Conservation (phyloP, 768 basidiomycete species). For the Podaxis rugospora region DNA sequence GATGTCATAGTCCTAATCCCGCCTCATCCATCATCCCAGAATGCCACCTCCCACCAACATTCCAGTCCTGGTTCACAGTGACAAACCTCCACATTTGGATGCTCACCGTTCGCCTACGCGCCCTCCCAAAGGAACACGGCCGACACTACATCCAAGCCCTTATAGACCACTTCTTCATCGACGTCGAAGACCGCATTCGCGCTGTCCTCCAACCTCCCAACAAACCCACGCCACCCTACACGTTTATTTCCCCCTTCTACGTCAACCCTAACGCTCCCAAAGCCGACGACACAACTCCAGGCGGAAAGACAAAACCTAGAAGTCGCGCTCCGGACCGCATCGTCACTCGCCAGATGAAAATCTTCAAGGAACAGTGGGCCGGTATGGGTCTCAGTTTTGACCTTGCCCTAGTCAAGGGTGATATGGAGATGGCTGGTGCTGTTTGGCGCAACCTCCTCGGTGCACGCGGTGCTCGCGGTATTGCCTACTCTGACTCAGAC, state of each 20-base stretch:
- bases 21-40: constrained; percentile 36
- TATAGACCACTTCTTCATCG: constrained; percentile 93
- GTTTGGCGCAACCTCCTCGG: constrained; percentile 92
- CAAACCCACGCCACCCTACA: constrained; percentile 38
- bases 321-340: constrained; percentile 67
- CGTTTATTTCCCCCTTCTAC: constrained; percentile 40
- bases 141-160: constrained; percentile 72
- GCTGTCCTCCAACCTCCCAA: constrained; percentile 62
- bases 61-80: constrained; percentile 95
- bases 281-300: constrained; percentile 10
- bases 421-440: constrained; percentile 80
- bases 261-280: constrained; percentile 37
- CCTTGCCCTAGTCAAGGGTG: constrained; percentile 67
- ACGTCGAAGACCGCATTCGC: constrained; percentile 88
- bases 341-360: constrained; percentile 85
- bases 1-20: background rate
- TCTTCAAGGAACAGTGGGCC: constrained; percentile 88
- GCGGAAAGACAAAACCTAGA: constrained; percentile 14
- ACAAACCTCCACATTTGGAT: constrained; percentile 93
- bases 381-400: constrained; percentile 80
- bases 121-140: constrained; percentile 67
- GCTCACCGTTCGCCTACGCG: constrained; percentile 81
- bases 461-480: constrained; percentile 74
- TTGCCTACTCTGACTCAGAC: constrained; percentile 36
- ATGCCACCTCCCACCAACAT: constrained; percentile 84